A percentile compares a stretch with the other conserved stretches of the same genome.
These are phyloP conservation scores for Hordeum vulgare DNA, from an alignment of 176 grass and related monocot species.

Conservation along the genomic window MorexV3_pseudomolecules_assembly NC_058523.1:7669367-7669866, in stretches of 20 bases:
- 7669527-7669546: too few species aligned
- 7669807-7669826: too few species aligned
- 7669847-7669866: too few species aligned
- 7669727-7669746: too few species aligned
- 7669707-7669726: too few species aligned
- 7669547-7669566: too few species aligned
- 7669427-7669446: neutral
- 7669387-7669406: neutral
- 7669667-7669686: neutral
- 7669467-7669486: neutral
- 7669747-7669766: neutral
- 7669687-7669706: neutral
- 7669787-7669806: too few species aligned
- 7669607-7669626: neutral
- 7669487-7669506: too few species aligned
- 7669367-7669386: neutral
- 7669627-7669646: neutral
- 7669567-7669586: neutral
- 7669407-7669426: too few species aligned
- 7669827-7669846: too few species aligned
- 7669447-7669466: neutral
- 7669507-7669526: too few species aligned
- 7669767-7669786: too few species aligned
- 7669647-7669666: neutral
- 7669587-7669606: neutral